Conservation (phyloP, 2,329 filamentous ascomycete genomes). For the Beauveria scarabaeidicola region DNA sequence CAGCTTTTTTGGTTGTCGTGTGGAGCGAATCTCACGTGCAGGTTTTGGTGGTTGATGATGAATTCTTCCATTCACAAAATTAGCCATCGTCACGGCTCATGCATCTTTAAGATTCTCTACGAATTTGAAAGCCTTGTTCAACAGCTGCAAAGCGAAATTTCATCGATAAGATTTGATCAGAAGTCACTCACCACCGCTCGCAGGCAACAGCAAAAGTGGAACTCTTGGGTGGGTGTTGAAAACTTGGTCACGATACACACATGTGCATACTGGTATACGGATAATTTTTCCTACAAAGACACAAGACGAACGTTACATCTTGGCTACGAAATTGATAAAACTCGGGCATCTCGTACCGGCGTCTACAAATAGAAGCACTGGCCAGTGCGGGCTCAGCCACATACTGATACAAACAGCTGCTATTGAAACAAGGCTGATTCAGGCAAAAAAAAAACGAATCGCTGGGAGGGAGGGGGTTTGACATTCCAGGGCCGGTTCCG, state of each 20-base stretch:
- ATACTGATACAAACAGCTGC: not conserved
- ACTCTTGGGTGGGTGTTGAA: too few species aligned
- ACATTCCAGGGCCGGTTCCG: not conserved
- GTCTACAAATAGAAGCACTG: not conserved
- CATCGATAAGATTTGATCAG: not conserved
- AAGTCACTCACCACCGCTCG: not conserved
- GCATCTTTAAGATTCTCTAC: not conserved
- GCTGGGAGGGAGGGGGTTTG: not conserved
- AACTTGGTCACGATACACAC: not conserved
- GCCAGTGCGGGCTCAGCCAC: not conserved
- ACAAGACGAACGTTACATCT: too few species aligned
- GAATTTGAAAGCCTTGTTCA: too few species aligned
- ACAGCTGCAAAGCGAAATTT: not conserved
- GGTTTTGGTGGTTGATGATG: not conserved
- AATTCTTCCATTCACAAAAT: not conserved
- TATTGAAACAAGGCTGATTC: conserved; percentile 6
- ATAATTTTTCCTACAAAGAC: not conserved
- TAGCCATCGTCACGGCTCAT: not conserved
- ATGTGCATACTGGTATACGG: not conserved
- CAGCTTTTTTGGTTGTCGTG: not conserved
- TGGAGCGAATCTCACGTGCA: conserved; percentile 11
- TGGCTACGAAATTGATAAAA: too few species aligned
- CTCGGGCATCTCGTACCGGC: not conserved
- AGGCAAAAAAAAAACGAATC: not conserved
- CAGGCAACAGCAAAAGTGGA: not conserved